These are phyloP conservation scores for Dimocarpus longan DNA, from an alignment of 345 rosid species.

Conservation along the genomic window DNA sequence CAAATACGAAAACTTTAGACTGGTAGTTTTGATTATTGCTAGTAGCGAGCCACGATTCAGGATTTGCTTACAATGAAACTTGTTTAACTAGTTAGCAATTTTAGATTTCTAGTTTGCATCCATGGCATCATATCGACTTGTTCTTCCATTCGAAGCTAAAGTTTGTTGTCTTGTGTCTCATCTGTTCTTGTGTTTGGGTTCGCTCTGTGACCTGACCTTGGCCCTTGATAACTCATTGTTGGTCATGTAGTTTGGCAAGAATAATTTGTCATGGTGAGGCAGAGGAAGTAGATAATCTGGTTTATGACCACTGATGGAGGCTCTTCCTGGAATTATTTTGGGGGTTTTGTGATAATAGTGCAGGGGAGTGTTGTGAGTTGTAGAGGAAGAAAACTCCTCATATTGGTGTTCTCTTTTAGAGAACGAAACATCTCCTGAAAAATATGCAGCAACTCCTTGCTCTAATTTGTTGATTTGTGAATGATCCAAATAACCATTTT, in stretches of 20 bases:
- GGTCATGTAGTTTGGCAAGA: constrained; percentile 53
- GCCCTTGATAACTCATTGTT: constrained; percentile 62
- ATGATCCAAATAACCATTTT: constrained; percentile 29
- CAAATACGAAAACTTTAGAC: background rate
- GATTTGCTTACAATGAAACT: background rate
- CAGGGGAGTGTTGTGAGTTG: constrained; percentile 43
- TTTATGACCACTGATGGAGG: constrained; percentile 36
- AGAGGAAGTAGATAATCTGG: constrained; percentile 15
- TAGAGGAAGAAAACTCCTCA: constrained; percentile 33
- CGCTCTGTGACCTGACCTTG: constrained; percentile 62
- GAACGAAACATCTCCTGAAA: constrained; percentile 41
- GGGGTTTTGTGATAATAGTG: constrained; percentile 13
- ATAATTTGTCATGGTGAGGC: constrained; percentile 19
- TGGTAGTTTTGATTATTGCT: background rate
- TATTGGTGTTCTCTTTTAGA: constrained; percentile 28
- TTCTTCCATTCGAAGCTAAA: background rate
- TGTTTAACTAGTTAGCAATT: background rate
- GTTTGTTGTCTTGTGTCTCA: background rate
- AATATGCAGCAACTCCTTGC: constrained; percentile 29
- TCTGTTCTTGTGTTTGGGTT: constrained; percentile 44
- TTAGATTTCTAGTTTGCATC: background rate
- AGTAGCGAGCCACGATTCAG: background rate
- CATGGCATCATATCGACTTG: background rate
- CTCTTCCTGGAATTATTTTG: constrained; percentile 32
- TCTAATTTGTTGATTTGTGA: constrained; percentile 38